Conservation (phyloP, 176 grass and related monocot species). For the Puccinellia tenuiflora region DNA sequence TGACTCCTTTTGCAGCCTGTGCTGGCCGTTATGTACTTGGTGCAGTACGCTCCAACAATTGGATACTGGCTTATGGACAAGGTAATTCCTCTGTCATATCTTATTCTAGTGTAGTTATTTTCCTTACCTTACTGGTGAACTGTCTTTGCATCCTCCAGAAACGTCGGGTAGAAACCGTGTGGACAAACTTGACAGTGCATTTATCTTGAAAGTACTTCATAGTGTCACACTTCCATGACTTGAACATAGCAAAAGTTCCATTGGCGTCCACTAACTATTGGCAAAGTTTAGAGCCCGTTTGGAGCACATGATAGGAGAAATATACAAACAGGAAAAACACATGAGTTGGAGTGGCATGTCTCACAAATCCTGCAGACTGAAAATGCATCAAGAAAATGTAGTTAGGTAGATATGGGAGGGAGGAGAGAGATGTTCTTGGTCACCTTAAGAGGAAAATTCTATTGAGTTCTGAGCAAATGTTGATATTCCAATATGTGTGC, state of each 20-base stretch:
- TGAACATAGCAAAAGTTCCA: too few species aligned
- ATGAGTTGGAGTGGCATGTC: not conserved
- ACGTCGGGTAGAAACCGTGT: not conserved
- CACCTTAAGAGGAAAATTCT: too few species aligned
- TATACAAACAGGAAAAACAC: not conserved
- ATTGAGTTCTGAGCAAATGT: too few species aligned
- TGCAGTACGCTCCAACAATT: constrained; percentile 82
- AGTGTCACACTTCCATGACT: not conserved
- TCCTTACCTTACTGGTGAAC: not conserved
- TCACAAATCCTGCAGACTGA: not conserved
- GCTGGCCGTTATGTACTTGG: constrained; percentile 85
- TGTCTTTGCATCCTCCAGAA: not conserved
- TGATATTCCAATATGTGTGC: not conserved
- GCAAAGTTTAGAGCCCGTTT: not conserved
- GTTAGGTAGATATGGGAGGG: too few species aligned
- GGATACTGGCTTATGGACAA: constrained; percentile 91
- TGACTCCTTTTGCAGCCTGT: constrained; percentile 64
- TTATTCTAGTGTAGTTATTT: not conserved
- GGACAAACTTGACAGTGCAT: not conserved
- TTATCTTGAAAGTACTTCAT: not conserved
- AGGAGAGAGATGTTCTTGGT: too few species aligned
- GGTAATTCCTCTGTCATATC: constrained; percentile 46
- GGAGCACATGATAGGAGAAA: not conserved
- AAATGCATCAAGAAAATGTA: not conserved
- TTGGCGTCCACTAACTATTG: not conserved